Evolutionary conservation across 2,329 filamentous ascomycete genomes (phyloP), one percentile per base, ranked within the genome.

Genomic region (Hymenoscyphus albidus): DNA sequence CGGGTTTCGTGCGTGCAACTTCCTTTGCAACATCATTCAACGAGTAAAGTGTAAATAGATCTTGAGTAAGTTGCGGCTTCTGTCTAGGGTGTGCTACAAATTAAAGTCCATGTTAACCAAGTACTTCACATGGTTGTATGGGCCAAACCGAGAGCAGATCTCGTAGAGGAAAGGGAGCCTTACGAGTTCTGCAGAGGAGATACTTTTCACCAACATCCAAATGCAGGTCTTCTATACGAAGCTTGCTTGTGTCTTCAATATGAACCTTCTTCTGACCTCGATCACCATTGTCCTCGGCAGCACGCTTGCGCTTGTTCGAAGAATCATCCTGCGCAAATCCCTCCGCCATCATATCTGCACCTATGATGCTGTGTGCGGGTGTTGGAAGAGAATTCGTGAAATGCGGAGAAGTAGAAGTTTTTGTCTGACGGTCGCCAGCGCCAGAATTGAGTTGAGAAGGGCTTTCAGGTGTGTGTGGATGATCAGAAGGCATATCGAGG

Each of bases 401-500:
- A 57, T 65, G 78, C 75, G 83, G 82, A 64, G 83, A 84, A 70
- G 80, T 80, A 70, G 79, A 80, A 74, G 80, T 79, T 78, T 81
- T 84, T 65, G 63, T 64, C 42, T 69, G 64, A n/a, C 68, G 64
- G 57, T 73, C 70, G 78, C 79, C 71, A 77, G 78, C 70, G 77
- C 84, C 83, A 74, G 79, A 82, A 70, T 80, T 83, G 71, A 79
- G 82, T 75, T 86, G 83, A 74, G 84, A 87, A 74, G 86, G 86
- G 76, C 86, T 88, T 80, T 88, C 85, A 75, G 86, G 86, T 71
- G 86, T 88, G 73, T 85, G 85, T 72, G 86, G 86, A 76, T 88
- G 85, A 81, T 74, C 70, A 69, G 85, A 87, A 78, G 84, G 86
- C 85, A 88, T 88, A 63, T 72, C 70, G 71, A 65, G 55, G 55